These are phyloP conservation scores for Astraeus odoratus DNA, from an alignment of 768 basidiomycete genomes.

Conservation along the genomic window DNA sequence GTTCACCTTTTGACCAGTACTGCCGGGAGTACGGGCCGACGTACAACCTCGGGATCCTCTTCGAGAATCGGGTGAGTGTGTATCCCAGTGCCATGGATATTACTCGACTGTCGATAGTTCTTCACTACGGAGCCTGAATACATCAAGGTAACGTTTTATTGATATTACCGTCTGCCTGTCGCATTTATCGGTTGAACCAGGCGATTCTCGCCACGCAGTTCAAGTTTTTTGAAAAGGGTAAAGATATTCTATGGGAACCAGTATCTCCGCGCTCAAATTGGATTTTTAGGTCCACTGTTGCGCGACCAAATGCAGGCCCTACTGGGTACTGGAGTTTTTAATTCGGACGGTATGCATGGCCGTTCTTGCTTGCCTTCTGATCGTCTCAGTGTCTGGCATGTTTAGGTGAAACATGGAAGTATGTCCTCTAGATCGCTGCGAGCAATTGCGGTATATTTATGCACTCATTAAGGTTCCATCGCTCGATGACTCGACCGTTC, in stretches of 20 bases:
- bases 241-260: constrained; percentile 4
- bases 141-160: constrained; percentile 28
- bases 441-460: background rate
- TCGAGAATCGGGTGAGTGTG: constrained; percentile 30
- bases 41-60: constrained; percentile 29
- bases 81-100: background rate
- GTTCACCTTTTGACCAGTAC: constrained; percentile 20
- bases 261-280: constrained; percentile 15
- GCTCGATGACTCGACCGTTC: constrained; percentile 55
- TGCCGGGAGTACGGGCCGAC: constrained; percentile 25
- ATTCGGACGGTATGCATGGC: constrained; percentile 38
- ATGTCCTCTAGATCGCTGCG: background rate
- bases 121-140: constrained; percentile 44
- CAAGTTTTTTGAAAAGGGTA: constrained; percentile 34
- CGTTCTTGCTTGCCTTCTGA: background rate
- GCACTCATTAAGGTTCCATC: constrained; percentile 40
- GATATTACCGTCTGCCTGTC: background rate
- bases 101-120: constrained; percentile 23
- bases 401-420: constrained; percentile 60
- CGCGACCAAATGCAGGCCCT: constrained; percentile 22
- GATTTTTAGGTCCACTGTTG: constrained; percentile 10
- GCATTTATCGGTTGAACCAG: constrained; percentile 16
- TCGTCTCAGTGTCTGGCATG: background rate
- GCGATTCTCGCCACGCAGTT: constrained; percentile 41
- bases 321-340: constrained; percentile 55